Evolutionary conservation across 2,329 filamentous ascomycete species (phyloP), one percentile per base, ranked within the genome.

Genomic region (Saccharata proteae): DNA sequence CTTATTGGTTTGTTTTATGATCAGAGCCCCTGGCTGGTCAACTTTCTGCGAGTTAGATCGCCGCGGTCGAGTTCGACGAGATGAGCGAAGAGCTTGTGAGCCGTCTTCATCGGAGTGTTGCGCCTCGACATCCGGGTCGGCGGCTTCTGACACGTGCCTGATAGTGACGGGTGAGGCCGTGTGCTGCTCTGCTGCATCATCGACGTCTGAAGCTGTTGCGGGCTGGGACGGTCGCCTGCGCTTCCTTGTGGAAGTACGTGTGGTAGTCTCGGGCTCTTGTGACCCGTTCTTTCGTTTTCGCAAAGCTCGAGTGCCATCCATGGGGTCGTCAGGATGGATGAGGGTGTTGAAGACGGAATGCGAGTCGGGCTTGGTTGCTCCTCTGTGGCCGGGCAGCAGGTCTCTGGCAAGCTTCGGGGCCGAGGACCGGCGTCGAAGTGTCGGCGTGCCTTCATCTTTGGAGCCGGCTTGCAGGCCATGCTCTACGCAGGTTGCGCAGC

Each of bases 211-310:
- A 11, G 32, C 27, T 4, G 32, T 35, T 19, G 26, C 23, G 4
- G 27, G 16, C 15, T 35, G 32, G 18, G 32, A 35, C 9, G 32
- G 30, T 6, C 27, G 32, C 25, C 55, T 52, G 34, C 59, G 59
- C 43, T 62, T 65, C 29, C 59, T 49, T 14, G 47, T 53, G 32
- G 49, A 46, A n/a, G n/a, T n/a, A 32, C 56, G 47, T 24, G 46
- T 43, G 11, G 60, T 55, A 11, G 62, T 61, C 42, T 79, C 67
- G 40, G 82, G 64, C 35, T 74, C 70, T 9, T 70, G 64, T 3
- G 80, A 79, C 1, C 82, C 84, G 12, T 82, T 77, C 54, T 88
- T 93, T 32, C 86, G 74, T 58, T 93, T 93, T 38, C 86, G 71
- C 37, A 93, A 61, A 18, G 80, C 71, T 32, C 84, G 77, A 6